phyloP scores from a whole-genome alignment of 768 basidiomycete genomes.

The Lentinula boryana region DNA sequence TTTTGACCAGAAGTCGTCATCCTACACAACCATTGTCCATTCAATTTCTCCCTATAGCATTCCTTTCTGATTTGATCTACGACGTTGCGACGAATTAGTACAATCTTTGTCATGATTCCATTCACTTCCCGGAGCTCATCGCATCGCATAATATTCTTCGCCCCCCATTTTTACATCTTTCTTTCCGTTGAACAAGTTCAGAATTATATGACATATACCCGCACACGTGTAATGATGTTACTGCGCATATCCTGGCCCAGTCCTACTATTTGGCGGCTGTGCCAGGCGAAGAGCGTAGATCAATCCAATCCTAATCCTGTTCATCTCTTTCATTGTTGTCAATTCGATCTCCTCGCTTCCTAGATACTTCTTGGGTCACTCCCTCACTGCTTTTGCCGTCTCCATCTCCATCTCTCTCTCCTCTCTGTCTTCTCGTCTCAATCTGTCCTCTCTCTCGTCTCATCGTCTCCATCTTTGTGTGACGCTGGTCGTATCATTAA shows the following conservation, averaged over 20 bases:
- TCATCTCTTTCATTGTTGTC: slow-evolving; percentile 7
- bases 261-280: neutral
- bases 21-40: neutral
- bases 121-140: slow-evolving; percentile 2
- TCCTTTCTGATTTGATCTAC: slow-evolving; percentile 6
- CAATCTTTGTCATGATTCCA: neutral
- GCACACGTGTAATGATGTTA: slow-evolving; percentile 8
- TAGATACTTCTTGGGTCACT: neutral
- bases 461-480: slow-evolving; percentile 2
- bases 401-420: neutral
- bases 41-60: neutral
- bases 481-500: slow-evolving; percentile 6
- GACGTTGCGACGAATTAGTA: slow-evolving; percentile 4
- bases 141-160: slow-evolving; percentile 4
- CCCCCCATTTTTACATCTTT: neutral
- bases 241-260: neutral
- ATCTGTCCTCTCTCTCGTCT: neutral
- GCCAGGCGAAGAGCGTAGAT: neutral
- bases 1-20: slow-evolving; percentile 1
- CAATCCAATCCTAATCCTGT: slow-evolving; percentile 6
- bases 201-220: slow-evolving; percentile 8
- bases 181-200: neutral
- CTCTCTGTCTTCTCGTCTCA: neutral
- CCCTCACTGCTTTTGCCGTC: neutral
- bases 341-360: neutral